A percentile compares a stretch with the other conserved stretches of the same genome.
These are phyloP conservation scores for Corinectria fuckeliana DNA, from an alignment of 2,329 filamentous ascomycete species.

Conservation along the genomic window DNA sequence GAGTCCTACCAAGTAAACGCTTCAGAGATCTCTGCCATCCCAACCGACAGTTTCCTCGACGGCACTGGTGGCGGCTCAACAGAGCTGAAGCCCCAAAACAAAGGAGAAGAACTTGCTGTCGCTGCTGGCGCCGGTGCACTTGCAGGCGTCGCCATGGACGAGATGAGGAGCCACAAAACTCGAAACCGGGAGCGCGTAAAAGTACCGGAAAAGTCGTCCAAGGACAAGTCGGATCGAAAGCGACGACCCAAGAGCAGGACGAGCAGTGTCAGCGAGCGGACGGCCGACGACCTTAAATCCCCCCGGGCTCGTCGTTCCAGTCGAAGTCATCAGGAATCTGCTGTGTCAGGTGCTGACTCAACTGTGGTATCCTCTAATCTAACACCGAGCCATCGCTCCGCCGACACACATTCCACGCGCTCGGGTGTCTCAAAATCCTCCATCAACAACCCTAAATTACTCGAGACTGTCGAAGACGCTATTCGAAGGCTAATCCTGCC, in stretches of 20 bases:
- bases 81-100: constrained; percentile 48
- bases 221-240: constrained; percentile 59
- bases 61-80: constrained; percentile 57
- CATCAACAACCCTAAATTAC: constrained; percentile 88
- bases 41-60: constrained; percentile 66
- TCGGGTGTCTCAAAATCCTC: constrained; percentile 69
- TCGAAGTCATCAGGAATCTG: constrained; percentile 59
- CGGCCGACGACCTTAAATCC: constrained; percentile 53
- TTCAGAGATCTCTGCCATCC: constrained; percentile 86
- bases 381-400: constrained; percentile 61
- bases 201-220: constrained; percentile 49
- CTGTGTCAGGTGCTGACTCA: constrained; percentile 60
- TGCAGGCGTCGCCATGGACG: constrained; percentile 50
- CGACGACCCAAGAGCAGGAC: constrained; percentile 55
- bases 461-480: constrained; percentile 92
- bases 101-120: constrained; percentile 46
- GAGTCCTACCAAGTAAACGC: constrained; percentile 68
- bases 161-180: constrained; percentile 52
- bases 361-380: constrained; percentile 61
- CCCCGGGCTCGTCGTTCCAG: constrained; percentile 56
- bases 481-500: constrained; percentile 89
- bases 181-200: constrained; percentile 52
- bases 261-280: constrained; percentile 56
- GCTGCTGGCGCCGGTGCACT: constrained; percentile 44
- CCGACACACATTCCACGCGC: constrained; percentile 60